Evolutionary conservation across 2,329 filamentous ascomycete genomes (phyloP).

Genomic region (Ceratocystis alfenasii): DNA sequence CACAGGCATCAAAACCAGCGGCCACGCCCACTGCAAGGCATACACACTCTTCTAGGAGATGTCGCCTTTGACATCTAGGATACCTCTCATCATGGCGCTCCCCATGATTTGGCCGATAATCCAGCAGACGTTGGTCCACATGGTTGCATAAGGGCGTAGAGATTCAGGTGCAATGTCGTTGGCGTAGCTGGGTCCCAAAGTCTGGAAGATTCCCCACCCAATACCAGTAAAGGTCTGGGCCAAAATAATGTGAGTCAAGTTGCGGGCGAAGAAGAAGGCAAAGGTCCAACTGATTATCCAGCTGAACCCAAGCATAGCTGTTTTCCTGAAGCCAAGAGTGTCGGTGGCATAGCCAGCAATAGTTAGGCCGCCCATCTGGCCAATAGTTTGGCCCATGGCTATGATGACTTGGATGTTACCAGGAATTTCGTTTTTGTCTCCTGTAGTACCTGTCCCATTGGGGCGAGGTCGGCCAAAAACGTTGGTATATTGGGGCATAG

Average conservation of each 20-base stretch:
- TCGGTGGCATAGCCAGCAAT: constrained; percentile 35
- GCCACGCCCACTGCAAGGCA: constrained; percentile 37
- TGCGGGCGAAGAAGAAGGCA: constrained; percentile 33
- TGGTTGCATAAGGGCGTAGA: constrained; percentile 32
- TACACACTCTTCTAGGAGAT: constrained; percentile 36
- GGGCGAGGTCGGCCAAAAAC: constrained; percentile 27
- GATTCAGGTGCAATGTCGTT: constrained; percentile 29
- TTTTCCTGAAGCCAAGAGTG: constrained; percentile 32
- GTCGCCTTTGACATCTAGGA: constrained; percentile 29
- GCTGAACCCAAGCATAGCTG: constrained; percentile 32
- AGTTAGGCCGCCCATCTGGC: constrained; percentile 37
- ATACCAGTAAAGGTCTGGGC: constrained; percentile 34
- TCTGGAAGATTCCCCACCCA: constrained; percentile 33
- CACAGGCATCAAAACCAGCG: constrained; percentile 30
- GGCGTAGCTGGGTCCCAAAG: constrained; percentile 34
- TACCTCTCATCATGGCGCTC: constrained; percentile 31
- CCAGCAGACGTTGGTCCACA: constrained; percentile 35
- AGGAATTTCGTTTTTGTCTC: constrained; percentile 31
- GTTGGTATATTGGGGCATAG: constrained; percentile 27
- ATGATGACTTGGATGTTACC: constrained; percentile 38
- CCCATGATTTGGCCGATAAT: constrained; percentile 34
- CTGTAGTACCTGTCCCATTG: neutral
- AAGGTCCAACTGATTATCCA: constrained; percentile 33
- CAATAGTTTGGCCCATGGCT: constrained; percentile 33
- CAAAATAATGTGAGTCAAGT: constrained; percentile 29